Base-by-base conservation (phyloP, 768 basidiomycete species). In the Termitomyces sp. region DNA sequence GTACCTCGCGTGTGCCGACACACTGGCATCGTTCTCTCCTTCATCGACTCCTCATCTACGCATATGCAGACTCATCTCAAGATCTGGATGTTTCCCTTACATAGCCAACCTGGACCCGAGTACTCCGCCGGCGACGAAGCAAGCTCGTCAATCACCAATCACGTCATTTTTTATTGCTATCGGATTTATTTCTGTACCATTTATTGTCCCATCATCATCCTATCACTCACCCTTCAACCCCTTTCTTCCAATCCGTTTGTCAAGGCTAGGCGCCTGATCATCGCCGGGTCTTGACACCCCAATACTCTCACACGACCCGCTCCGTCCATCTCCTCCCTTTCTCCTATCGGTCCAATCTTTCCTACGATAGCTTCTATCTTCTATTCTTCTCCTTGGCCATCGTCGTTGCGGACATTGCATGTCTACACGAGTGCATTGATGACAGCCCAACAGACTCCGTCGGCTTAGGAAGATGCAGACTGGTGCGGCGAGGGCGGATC, bases 1-100 rank as follows among this genome's bases (percentile, higher is more conserved):
- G 86, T 85, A 80, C 81, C 82, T 87, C 85, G 84, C 79, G 78
- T 79, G 75, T 77, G 86, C 88, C 88, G 74, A 91, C 69, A 89
- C 89, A 87, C 78, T 69, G 87, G 87, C 84, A 70, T 81, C 81
- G 73, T 74, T 71, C 10, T 63, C 61, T 67, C 72, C 68, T 64
- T 61, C 64, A 67, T 64, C 57, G 62, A 61, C 57, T 52, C 50
- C 52, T 64, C 63, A 59, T 45, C 53, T 63, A 61, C 63, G 47
- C 55, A 65, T 65, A 69, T 72, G 63, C 68, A 68, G 64, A 61
- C 58, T 63, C 64, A 69, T 53, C 65, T 63, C 61, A 55, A 50
- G 36, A 68, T 62, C 65, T 69, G 71, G 67, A 70, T 64, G 58
- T 71, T 57, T 34, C 30, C 20, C 36, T 33, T 33, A n/a, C n/a